Evolutionary conservation across 208 protist genomes (phyloP), one percentile per base, ranked within the genome.

Genomic region (Trypanosoma melophagium): DNA sequence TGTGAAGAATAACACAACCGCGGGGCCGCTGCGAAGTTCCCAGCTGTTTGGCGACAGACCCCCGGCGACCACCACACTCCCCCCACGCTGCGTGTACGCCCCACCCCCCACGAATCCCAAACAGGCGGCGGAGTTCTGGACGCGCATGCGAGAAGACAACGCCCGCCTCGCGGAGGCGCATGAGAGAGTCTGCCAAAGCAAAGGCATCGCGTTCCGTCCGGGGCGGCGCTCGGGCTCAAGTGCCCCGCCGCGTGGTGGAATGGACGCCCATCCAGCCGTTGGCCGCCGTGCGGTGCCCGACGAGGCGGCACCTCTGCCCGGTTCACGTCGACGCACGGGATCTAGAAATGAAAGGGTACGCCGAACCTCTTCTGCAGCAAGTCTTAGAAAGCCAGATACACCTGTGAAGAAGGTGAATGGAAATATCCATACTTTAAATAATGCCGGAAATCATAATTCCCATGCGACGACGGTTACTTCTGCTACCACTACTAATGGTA

Each of bases 141-240:
- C 5, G n/a, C 53, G 35, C 17, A 74, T 68, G 69, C 14, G 47
- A 19, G 61, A 63, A 44, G 55, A 59, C 12, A 61, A 68, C 17
- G 55, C 38, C 2, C 35, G 21, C 21, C 22, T 35, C 12, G 31
- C 54, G 2, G 53, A 62, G 22, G 47, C 52, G 35, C 69, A 74
- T 25, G 47, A 69, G 14, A 54, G 44, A 16, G 12, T 69, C 1
- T 74, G 54, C 19, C 41, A 63, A 21, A 54, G 55, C 25, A 68
- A 63, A 41, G 61, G 55, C 22, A 64, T 69, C 12, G 0, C n/a
- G 0, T n/a, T 69, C 12, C n/a, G 10, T 16, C n/a, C 51, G 13
- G 55, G 4, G 19, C 64, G 44, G 19, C 14, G 50, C 4, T 58
- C 58, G 1, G 28, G 22, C 21, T 63, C 35, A 47, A 13, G 45